phyloP scores from a whole-genome alignment of 345 rosid genomes.

The Combretum micranthum region DNA sequence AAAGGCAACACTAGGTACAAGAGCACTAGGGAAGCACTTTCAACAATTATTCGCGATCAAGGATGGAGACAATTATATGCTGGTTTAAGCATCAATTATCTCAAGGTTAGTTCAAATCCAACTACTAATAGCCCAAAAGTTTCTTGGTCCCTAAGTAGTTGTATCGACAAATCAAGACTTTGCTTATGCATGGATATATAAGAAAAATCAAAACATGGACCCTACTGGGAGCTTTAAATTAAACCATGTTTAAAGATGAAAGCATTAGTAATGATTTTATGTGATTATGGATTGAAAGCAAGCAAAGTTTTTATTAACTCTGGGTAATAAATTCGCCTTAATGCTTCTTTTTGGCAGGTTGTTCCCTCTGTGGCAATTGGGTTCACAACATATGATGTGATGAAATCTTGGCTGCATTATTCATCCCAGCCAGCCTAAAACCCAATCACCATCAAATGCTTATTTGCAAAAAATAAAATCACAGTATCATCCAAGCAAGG shows the following conservation, averaged over 20 bases:
- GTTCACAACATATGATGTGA: slow-evolving; percentile 71
- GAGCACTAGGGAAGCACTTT: slow-evolving; percentile 61
- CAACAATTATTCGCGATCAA: slow-evolving; percentile 51
- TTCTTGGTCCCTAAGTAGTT: too few species aligned
- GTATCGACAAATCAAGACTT: not conserved
- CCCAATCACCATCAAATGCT: not conserved
- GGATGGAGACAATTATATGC: slow-evolving; percentile 95
- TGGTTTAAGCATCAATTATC: slow-evolving; percentile 86
- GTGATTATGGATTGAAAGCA: not conserved
- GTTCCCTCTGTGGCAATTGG: slow-evolving; percentile 97
- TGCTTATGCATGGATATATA: not conserved
- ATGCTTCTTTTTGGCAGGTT: slow-evolving; percentile 36
- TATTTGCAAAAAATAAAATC: not conserved
- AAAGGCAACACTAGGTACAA: slow-evolving; percentile 44
- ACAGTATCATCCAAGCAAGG: too few species aligned
- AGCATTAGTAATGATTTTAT: not conserved
- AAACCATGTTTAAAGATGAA: too few species aligned
- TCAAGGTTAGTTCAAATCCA: slow-evolving; percentile 39
- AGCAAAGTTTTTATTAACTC: too few species aligned
- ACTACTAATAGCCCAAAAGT: too few species aligned
- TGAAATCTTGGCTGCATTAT: slow-evolving; percentile 70
- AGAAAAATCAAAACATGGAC: not conserved
- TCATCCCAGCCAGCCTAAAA: not conserved
- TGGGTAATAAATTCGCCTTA: too few species aligned
- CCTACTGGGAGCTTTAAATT: not conserved